These are phyloP conservation scores for Eucalyptus cloeziana DNA, from an alignment of 345 rosid species.

Conservation along the genomic window DNA sequence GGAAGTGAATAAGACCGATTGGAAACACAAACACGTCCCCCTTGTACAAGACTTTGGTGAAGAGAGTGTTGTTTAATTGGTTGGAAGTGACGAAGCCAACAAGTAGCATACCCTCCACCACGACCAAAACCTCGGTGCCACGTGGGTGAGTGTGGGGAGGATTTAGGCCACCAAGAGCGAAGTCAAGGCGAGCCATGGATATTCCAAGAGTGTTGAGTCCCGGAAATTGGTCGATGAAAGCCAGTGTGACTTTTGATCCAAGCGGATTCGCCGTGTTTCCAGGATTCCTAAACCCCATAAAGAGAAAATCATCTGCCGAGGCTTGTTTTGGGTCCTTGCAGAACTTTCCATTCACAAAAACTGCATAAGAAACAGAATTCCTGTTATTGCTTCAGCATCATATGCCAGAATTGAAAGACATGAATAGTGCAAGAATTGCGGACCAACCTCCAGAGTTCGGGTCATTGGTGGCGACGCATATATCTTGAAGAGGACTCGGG, in stretches of 20 bases:
- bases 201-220: neutral
- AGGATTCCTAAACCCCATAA: neutral
- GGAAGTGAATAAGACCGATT: neutral
- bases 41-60: neutral
- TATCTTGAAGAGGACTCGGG: neutral
- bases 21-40: neutral
- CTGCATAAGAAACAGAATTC: neutral
- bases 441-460: neutral
- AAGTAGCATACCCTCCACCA: neutral
- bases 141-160: neutral
- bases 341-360: neutral
- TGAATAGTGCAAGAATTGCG: neutral
- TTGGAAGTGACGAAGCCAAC: neutral
- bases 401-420: neutral
- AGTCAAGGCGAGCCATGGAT: neutral
- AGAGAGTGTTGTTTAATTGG: neutral
- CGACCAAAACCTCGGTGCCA: neutral
- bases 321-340: neutral
- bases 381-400: neutral
- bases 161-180: neutral
- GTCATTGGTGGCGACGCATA: neutral
- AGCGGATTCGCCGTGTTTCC: neutral
- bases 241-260: neutral
- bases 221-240: neutral
- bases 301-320: neutral